phyloP scores from a whole-genome alignment of 139 green algal species.

The Cymbomonas tetramitiformis region DNA sequence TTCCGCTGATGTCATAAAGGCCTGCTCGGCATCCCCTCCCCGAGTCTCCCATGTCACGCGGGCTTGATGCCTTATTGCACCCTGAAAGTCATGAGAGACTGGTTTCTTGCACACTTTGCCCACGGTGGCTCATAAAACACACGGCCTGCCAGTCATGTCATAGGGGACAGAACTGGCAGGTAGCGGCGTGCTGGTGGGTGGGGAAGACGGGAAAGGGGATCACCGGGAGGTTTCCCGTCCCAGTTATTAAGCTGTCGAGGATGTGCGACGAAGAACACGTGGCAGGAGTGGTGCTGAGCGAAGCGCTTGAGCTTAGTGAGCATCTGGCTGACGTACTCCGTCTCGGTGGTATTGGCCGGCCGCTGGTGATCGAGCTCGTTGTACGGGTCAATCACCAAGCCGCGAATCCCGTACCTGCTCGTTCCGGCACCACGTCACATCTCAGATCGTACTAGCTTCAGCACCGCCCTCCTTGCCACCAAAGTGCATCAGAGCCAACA shows the following conservation, averaged over 20 bases:
- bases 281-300: slow-evolving; percentile 60
- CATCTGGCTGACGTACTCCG: slow-evolving; percentile 86
- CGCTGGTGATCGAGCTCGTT: slow-evolving; percentile 86
- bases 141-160: too few species aligned
- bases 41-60: too few species aligned
- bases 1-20: slow-evolving; percentile 82
- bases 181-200: too few species aligned
- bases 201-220: too few species aligned
- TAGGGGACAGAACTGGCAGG: too few species aligned
- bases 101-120: too few species aligned
- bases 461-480: slow-evolving; percentile 21
- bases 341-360: slow-evolving; percentile 45
- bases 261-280: slow-evolving; percentile 96
- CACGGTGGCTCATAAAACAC: too few species aligned
- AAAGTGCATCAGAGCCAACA: background rate
- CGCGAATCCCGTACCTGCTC: slow-evolving; percentile 79
- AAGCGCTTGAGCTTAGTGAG: slow-evolving; percentile 70
- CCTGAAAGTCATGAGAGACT: too few species aligned
- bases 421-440: too few species aligned
- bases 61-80: too few species aligned
- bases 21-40: too few species aligned
- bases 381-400: slow-evolving; percentile 94
- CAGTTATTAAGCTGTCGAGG: slow-evolving; percentile 54
- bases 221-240: slow-evolving; percentile 58
- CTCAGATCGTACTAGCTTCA: too few species aligned